These are phyloP conservation scores for Kandelia obovata DNA, from an alignment of 345 rosid species.

Conservation along the genomic window DNA sequence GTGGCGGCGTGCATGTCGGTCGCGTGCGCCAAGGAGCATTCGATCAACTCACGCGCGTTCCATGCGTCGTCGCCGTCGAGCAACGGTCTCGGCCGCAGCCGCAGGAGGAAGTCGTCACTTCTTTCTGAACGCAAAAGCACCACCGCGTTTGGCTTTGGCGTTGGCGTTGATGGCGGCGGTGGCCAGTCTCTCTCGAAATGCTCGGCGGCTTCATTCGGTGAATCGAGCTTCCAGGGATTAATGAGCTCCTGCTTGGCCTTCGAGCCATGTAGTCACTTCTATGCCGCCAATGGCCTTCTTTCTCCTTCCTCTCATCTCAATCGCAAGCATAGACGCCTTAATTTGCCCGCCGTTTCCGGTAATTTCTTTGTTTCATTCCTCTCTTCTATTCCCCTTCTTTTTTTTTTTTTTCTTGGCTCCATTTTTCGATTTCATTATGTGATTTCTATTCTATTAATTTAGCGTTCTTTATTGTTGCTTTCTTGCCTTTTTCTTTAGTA, in stretches of 20 bases:
- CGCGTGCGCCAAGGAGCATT: slow-evolving; percentile 41
- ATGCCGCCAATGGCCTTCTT: slow-evolving; percentile 47
- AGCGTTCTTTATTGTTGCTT: not conserved
- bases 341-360: slow-evolving; percentile 19
- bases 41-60: slow-evolving; percentile 16
- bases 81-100: slow-evolving; percentile 31
- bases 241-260: slow-evolving; percentile 60
- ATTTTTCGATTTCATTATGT: not conserved
- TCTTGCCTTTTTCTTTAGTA: not conserved
- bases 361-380: not conserved
- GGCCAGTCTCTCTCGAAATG: slow-evolving; percentile 6
- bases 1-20: slow-evolving; percentile 84
- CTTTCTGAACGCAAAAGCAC: slow-evolving; percentile 23
- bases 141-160: not conserved
- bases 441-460: too few species aligned
- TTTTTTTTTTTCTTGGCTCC: not conserved
- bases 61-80: slow-evolving; percentile 21
- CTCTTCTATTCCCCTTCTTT: not conserved
- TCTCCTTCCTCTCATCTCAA: slow-evolving; percentile 27
- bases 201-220: slow-evolving; percentile 31
- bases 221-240: slow-evolving; percentile 50
- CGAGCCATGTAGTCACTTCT: slow-evolving; percentile 60
- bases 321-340: slow-evolving; percentile 15
- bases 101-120: slow-evolving; percentile 39
- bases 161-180: not conserved